Evolutionary conservation across 164 flowering plant species (phyloP).

Genomic region (Vitis rotundifolia): DNA sequence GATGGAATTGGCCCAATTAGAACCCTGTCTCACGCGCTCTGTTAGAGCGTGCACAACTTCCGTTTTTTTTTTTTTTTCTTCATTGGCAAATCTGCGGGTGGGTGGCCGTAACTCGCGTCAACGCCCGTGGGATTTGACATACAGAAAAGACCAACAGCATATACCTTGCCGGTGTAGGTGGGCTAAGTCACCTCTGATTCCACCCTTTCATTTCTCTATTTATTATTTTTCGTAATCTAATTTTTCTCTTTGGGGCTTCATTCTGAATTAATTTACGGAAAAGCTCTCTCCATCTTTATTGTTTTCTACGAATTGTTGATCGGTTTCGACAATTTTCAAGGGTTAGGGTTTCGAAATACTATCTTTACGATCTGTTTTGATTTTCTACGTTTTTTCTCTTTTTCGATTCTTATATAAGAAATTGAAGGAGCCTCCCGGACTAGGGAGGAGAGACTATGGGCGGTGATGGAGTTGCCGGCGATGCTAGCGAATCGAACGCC

Average conservation of each 20-base stretch:
- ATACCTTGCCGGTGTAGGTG: constrained; percentile 9
- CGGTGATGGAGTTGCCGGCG: constrained; percentile 12
- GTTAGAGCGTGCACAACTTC: too few relatives aligned
- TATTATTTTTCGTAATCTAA: not conserved
- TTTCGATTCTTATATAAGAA: not conserved
- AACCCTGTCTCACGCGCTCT: too few relatives aligned
- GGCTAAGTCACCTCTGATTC: constrained; percentile 4
- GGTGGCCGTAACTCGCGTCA: not conserved
- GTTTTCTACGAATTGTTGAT: not conserved
- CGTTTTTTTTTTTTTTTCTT: too few relatives aligned
- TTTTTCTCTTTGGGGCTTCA: not conserved
- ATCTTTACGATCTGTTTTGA: too few relatives aligned
- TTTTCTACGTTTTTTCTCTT: not conserved
- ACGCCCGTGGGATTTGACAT: not conserved
- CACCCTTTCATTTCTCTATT: not conserved
- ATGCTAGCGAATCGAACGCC: constrained; percentile 14
- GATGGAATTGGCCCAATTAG: too few relatives aligned
- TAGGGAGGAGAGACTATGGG: constrained; percentile 10
- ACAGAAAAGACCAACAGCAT: not conserved
- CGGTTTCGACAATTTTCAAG: not conserved
- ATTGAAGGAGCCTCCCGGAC: not conserved
- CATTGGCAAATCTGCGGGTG: not conserved
- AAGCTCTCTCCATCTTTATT: not conserved
- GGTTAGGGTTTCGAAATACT: constrained; percentile 12
- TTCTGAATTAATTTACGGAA: not conserved